Base-by-base conservation (phyloP, 768 basidiomycete species). In the Lactarius quietus region DNA sequence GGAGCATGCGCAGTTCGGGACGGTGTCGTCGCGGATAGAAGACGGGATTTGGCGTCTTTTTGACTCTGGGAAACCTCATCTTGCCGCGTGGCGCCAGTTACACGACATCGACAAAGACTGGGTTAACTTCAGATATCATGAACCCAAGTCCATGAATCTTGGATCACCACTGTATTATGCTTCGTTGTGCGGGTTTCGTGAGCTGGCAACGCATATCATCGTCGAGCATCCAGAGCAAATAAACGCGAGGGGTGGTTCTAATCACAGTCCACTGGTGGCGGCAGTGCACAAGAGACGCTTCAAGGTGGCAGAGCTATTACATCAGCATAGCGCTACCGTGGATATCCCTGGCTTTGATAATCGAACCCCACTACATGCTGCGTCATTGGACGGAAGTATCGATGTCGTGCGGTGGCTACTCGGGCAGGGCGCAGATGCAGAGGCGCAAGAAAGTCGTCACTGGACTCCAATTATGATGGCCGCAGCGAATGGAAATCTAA, bases 371-470 rank as follows among this genome's bases (percentile, higher is more conserved):
- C 48, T 51, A 7, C 14, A 7, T 0, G 48, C 23, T 51, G 48
- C 23, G 7, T 51, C 48, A 14, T 5, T 15, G 23, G 14, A 26
- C 6, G 26, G 48, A 26, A 6, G 0, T 26, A 15, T 26, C 48
- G 48, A 51, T 6, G 14, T 51, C 23, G 48, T 1, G 14, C 14
- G 26, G 48, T 51, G 26, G 48, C 15, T 51, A 15, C 23, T 51
- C 2, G 14, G 15, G 1, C 48, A 28, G 0, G 48, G 26, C 6
- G 48, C 48, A 7, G 48, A 51, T 51, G 14, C 48, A 6, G 0
- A 51, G 26, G 26, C 0, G 1, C 48, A 15, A 51, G 0, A 8
- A 33, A 8, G 0, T 6, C 2, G 15, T 3, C 23, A 15, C 3
- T 3, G 48, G 26, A 15, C 23, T 28, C 26, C 48, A 6, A 15